phyloP scores from a whole-genome alignment of 164 flowering plant species.

The Litsea cubeba region DNA sequence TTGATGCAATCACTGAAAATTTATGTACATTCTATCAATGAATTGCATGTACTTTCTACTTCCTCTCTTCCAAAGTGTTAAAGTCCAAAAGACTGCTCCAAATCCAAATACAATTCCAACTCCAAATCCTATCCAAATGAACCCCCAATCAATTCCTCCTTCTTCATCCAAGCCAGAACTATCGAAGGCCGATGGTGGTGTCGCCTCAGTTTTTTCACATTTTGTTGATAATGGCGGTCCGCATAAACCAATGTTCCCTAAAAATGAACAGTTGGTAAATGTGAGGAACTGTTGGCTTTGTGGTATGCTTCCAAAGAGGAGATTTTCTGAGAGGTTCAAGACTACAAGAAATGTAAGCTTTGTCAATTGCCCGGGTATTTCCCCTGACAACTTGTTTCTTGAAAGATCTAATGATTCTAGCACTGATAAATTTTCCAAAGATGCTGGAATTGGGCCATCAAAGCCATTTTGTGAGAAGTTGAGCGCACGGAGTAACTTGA shows the following conservation, averaged over 20 bases:
- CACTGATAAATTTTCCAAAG: not conserved
- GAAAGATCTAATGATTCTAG: constrained; percentile 9
- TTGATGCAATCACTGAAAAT: too few relatives aligned
- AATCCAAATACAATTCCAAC: not conserved
- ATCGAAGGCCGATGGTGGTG: not conserved
- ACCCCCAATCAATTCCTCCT: not conserved
- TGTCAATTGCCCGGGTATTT: not conserved
- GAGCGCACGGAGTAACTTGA: not conserved
- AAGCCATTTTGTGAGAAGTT: not conserved
- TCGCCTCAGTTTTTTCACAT: not conserved
- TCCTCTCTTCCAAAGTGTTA: not conserved
- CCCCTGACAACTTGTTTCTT: not conserved
- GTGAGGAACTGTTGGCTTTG: not conserved
- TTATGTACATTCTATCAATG: too few relatives aligned
- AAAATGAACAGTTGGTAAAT: not conserved
- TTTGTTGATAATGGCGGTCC: not conserved
- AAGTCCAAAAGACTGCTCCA: not conserved
- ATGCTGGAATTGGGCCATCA: not conserved
- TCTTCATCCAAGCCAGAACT: not conserved
- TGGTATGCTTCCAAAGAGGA: constrained; percentile 1
- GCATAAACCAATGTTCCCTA: not conserved
- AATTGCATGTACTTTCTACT: not conserved
- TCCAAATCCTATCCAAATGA: not conserved
- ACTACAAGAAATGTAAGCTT: not conserved
- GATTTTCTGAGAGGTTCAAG: constrained; percentile 6